A percentile compares a stretch with the other conserved stretches of the same genome.
Conservation (phyloP, 2,329 filamentous ascomycete species). For the Coleophoma cylindrospora region DNA sequence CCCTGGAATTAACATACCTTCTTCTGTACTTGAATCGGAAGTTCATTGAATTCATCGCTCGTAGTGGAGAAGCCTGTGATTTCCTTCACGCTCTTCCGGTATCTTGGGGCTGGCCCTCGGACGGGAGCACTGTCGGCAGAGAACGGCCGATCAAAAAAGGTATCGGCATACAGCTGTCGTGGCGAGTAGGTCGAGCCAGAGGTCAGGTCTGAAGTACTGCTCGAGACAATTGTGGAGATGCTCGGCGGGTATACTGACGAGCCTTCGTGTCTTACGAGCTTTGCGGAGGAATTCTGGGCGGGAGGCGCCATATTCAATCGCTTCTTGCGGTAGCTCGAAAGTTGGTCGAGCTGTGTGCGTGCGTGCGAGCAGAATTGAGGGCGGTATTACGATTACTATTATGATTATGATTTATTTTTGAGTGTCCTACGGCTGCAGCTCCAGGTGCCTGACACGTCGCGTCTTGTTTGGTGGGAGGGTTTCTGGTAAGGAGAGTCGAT, state of each 20-base stretch:
- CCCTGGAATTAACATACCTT: conserved; percentile 36
- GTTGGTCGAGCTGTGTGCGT: too few relatives aligned
- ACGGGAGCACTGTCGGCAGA: neutral
- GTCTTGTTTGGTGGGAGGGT: too few relatives aligned
- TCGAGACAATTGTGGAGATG: neutral
- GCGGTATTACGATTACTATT: too few relatives aligned
- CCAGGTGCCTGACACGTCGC: too few relatives aligned
- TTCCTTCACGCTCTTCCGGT: conserved; percentile 24
- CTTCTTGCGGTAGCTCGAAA: too few relatives aligned
- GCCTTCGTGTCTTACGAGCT: too few relatives aligned
- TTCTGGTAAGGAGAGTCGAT: too few relatives aligned
- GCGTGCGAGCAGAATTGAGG: too few relatives aligned
- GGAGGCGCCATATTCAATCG: too few relatives aligned
- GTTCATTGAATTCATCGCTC: conserved; percentile 43
- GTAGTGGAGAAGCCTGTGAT: conserved; percentile 26
- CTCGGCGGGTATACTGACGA: neutral
- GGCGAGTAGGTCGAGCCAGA: neutral
- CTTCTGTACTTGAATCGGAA: conserved; percentile 43
- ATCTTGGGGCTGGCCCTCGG: conserved; percentile 2
- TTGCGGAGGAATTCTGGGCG: too few relatives aligned
- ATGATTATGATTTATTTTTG: too few relatives aligned
- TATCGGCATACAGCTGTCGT: neutral
- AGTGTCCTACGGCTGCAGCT: too few relatives aligned
- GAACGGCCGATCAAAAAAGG: neutral
- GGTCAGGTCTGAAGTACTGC: neutral